Evolutionary conservation across 2,329 filamentous ascomycete genomes (phyloP).

Genomic region (Neonectria hederae): DNA sequence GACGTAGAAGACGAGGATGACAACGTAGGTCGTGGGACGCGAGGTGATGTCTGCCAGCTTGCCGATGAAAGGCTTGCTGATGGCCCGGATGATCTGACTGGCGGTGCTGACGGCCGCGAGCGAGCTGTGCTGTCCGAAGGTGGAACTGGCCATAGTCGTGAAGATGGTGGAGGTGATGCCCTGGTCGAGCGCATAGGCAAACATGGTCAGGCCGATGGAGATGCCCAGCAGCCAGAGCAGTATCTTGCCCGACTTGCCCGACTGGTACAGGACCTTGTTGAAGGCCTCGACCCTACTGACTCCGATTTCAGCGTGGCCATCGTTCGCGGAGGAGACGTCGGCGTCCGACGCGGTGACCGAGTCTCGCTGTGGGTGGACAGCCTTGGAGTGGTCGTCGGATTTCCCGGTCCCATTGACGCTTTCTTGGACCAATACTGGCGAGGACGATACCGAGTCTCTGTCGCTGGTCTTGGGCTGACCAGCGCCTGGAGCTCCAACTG

Average conservation of each 20-base stretch:
- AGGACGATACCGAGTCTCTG: background rate
- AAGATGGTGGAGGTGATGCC: slow-evolving; percentile 50
- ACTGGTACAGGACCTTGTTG: slow-evolving; percentile 52
- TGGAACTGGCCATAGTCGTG: slow-evolving; percentile 47
- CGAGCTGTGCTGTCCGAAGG: slow-evolving; percentile 45
- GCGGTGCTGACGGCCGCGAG: slow-evolving; percentile 46
- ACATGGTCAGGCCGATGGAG: slow-evolving; percentile 51
- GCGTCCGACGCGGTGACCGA: background rate
- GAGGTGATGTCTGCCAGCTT: slow-evolving; percentile 52
- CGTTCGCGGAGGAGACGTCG: background rate
- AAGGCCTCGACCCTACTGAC: slow-evolving; percentile 51
- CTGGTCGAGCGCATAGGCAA: slow-evolving; percentile 51
- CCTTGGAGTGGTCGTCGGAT: background rate
- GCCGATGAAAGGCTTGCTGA: slow-evolving; percentile 52
- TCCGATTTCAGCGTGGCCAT: slow-evolving; percentile 36
- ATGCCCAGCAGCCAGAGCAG: slow-evolving; percentile 49
- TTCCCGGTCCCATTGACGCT: background rate
- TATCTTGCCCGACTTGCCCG: slow-evolving; percentile 46
- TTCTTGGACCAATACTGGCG: background rate
- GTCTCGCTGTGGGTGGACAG: background rate
- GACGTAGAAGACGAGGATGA: slow-evolving; percentile 51
- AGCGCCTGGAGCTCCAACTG: slow-evolving; percentile 2
- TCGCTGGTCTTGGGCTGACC: background rate
- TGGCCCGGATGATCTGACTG: slow-evolving; percentile 50
- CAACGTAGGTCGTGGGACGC: slow-evolving; percentile 50